These are phyloP conservation scores for Botryococcus braunii DNA, from an alignment of 163 green algal genomes.

Conservation along the genomic window DNA sequence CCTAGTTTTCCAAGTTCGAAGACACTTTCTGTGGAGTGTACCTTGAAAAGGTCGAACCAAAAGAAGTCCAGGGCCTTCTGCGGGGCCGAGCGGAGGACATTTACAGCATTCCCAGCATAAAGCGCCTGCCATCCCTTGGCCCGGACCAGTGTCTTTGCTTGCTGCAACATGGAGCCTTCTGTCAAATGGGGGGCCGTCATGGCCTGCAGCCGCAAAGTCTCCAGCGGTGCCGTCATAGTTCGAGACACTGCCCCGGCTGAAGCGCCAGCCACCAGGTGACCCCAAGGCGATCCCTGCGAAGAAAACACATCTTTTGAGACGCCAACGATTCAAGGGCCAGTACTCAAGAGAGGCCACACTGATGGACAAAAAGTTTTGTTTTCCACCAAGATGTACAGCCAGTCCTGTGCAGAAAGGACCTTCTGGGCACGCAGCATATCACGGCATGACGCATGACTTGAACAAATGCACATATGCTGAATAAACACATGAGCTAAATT, in stretches of 20 bases:
- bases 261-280: conserved; percentile 70
- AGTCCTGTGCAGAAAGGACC: too few relatives aligned
- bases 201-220: conserved; percentile 64
- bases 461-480: too few relatives aligned
- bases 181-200: conserved; percentile 37
- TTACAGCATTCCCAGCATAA: conserved; percentile 67
- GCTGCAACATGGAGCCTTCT: neutral
- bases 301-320: too few relatives aligned
- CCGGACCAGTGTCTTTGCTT: neutral
- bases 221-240: conserved; percentile 70
- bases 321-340: neutral
- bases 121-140: conserved; percentile 43
- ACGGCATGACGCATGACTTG: too few relatives aligned
- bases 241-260: conserved; percentile 60
- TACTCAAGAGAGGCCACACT: too few relatives aligned
- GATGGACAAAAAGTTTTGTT: too few relatives aligned
- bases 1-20: too few relatives aligned
- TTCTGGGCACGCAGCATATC: too few relatives aligned
- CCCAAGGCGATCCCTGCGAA: conserved; percentile 22
- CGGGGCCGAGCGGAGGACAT: conserved; percentile 61
- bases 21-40: too few relatives aligned
- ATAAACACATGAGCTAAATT: too few relatives aligned
- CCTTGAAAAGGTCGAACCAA: conserved; percentile 59
- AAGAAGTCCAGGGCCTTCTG: conserved; percentile 86
- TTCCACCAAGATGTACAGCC: too few relatives aligned